Evolutionary conservation across 2,329 filamentous ascomycete species (phyloP).

Genomic region (Tolypocladium amazonense): DNA sequence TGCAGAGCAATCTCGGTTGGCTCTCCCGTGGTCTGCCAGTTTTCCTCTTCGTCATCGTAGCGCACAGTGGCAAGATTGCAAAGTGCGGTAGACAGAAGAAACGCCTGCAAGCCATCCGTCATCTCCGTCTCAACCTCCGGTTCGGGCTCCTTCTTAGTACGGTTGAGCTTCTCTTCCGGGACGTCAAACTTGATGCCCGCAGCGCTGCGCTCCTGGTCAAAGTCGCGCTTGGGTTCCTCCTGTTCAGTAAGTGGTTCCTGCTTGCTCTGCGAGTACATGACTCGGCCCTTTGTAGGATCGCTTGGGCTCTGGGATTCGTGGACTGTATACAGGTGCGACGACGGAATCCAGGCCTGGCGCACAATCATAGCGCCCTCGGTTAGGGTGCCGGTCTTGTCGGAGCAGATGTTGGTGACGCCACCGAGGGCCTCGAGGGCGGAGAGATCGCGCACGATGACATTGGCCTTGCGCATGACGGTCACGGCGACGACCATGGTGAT

Average conservation of each 20-base stretch:
- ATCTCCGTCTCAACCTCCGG: constrained; percentile 30
- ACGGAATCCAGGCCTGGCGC: constrained; percentile 54
- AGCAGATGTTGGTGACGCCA: constrained; percentile 63
- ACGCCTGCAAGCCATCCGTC: constrained; percentile 38
- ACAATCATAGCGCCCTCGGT: constrained; percentile 62
- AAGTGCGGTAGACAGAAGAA: constrained; percentile 46
- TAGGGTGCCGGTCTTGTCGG: constrained; percentile 62
- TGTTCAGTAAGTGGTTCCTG: constrained; percentile 20
- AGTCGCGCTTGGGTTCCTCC: constrained; percentile 39
- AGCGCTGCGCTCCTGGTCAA: constrained; percentile 48
- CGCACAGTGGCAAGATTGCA: constrained; percentile 55
- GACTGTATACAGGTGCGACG: constrained; percentile 46
- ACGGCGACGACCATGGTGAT: constrained; percentile 60
- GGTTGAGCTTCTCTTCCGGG: constrained; percentile 42
- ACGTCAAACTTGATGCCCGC: constrained; percentile 53
- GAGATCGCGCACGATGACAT: constrained; percentile 56
- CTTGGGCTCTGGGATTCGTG: constrained; percentile 48
- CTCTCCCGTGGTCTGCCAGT: constrained; percentile 59
- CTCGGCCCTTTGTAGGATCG: constrained; percentile 48
- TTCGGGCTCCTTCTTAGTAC: constrained; percentile 18
- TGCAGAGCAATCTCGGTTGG: constrained; percentile 70
- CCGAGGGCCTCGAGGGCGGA: constrained; percentile 59
- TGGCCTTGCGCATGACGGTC: constrained; percentile 52
- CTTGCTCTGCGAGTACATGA: constrained; percentile 32
- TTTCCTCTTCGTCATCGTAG: constrained; percentile 39